Percentiles rank a stretch among this genome's conserved stretches.
Evolutionary conservation across 805 yeast species (phyloP).

Genomic region (Starmerella asiatica): DNA sequence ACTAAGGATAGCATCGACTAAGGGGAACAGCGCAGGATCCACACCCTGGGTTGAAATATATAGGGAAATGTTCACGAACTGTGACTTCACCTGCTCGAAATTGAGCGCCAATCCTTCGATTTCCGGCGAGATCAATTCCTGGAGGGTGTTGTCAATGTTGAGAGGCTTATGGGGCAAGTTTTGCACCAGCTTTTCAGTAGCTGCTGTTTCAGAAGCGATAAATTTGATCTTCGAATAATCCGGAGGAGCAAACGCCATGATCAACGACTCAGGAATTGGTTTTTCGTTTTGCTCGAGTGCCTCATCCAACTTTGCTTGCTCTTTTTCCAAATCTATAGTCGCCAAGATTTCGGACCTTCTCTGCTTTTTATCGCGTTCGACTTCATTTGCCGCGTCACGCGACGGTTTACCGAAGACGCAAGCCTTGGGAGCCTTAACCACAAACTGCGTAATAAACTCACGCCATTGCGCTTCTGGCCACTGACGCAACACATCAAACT

Average conservation of each 20-base stretch:
- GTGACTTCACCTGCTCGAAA: constrained; percentile 65
- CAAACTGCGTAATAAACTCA: constrained; percentile 36
- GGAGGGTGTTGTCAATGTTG: constrained; percentile 12
- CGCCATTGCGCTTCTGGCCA: constrained; percentile 69
- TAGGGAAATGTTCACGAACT: constrained; percentile 58
- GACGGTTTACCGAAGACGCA: constrained; percentile 66
- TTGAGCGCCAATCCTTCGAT: constrained; percentile 58
- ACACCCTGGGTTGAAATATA: constrained; percentile 43
- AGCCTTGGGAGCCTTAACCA: constrained; percentile 50
- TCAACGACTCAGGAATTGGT: constrained; percentile 60
- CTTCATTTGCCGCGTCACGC: constrained; percentile 37
- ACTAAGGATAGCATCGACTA: constrained; percentile 46
- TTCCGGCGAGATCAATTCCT: constrained; percentile 26
- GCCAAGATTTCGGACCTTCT: constrained; percentile 38
- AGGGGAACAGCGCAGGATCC: constrained; percentile 44
- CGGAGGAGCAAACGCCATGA: constrained; percentile 52
- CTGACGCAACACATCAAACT: constrained; percentile 40
- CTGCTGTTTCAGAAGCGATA: constrained; percentile 52
- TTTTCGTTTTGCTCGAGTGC: constrained; percentile 59
- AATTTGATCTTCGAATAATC: constrained; percentile 64
- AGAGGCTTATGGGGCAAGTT: constrained; percentile 4
- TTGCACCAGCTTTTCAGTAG: constrained; percentile 32
- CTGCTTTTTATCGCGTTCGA: constrained; percentile 40
- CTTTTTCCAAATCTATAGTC: constrained; percentile 40
- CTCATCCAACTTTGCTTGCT: constrained; percentile 38